Percentiles rank a stretch among this genome's conserved stretches.
Conservation (phyloP, 495 filamentous ascomycete species). For the Penicillium paradoxum region DNA sequence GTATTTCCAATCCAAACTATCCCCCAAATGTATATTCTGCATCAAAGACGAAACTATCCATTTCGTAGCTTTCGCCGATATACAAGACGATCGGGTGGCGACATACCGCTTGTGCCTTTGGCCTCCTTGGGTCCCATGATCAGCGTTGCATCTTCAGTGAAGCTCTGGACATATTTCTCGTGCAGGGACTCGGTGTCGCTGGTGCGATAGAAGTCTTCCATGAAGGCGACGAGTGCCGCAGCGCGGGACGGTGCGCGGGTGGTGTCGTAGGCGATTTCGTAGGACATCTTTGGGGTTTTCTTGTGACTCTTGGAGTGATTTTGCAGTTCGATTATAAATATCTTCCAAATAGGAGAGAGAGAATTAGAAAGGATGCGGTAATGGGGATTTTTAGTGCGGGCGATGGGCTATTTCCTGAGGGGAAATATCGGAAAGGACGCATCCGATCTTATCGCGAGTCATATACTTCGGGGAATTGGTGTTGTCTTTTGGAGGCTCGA, state of each 20-base stretch:
- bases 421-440: constrained; percentile 14
- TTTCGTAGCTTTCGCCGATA: neutral
- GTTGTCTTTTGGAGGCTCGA: neutral
- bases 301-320: neutral
- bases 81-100: neutral
- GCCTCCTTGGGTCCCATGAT: constrained; percentile 53
- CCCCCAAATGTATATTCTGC: neutral
- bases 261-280: constrained; percentile 32
- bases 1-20: neutral
- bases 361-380: neutral
- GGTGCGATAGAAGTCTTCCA: constrained; percentile 54
- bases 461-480: neutral
- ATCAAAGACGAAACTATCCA: too few relatives aligned
- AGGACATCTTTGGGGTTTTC: constrained; percentile 29
- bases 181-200: constrained; percentile 54
- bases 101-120: constrained; percentile 47
- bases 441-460: constrained; percentile 23
- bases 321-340: neutral
- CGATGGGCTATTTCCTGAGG: constrained; percentile 7
- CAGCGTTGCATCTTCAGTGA: constrained; percentile 52
- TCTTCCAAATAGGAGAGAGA: neutral
- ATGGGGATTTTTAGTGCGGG: too few relatives aligned
- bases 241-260: constrained; percentile 28
- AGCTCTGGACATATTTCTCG: constrained; percentile 50
- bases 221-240: constrained; percentile 40